Evolutionary conservation across 129 eudicot genomes (phyloP).

Genomic region (Dittrichia graveolens): DNA sequence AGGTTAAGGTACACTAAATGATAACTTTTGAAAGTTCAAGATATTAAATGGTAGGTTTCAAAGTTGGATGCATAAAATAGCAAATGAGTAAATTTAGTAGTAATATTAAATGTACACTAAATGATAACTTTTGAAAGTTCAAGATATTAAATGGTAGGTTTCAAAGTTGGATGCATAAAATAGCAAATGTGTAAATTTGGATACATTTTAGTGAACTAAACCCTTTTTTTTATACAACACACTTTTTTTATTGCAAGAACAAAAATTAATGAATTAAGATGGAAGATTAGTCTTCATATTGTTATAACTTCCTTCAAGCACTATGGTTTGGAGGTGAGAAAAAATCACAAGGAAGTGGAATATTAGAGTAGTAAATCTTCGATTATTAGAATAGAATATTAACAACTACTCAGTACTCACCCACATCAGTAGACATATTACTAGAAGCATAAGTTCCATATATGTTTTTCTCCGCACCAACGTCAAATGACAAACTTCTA

Average conservation of each 20-base stretch:
- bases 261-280: neutral
- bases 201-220: too few relatives aligned
- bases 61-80: too few relatives aligned
- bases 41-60: too few relatives aligned
- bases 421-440: constrained; percentile 34
- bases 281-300: neutral
- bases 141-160: too few relatives aligned
- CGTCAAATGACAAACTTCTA: constrained; percentile 52
- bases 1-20: too few relatives aligned
- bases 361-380: neutral
- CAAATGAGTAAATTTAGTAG: too few relatives aligned
- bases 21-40: too few relatives aligned
- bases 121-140: too few relatives aligned
- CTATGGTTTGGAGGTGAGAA: constrained; percentile 3
- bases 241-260: neutral
- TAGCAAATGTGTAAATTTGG: too few relatives aligned
- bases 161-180: too few relatives aligned
- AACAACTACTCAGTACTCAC: constrained; percentile 35
- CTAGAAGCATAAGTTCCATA: constrained; percentile 25
- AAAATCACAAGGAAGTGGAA: neutral
- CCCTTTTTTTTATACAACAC: too few relatives aligned
- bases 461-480: constrained; percentile 40
- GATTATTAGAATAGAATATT: neutral
- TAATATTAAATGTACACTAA: too few relatives aligned
- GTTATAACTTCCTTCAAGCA: constrained; percentile 8